Conservation (phyloP, 495 filamentous ascomycete species). For the Bombardia bombarda region DNA sequence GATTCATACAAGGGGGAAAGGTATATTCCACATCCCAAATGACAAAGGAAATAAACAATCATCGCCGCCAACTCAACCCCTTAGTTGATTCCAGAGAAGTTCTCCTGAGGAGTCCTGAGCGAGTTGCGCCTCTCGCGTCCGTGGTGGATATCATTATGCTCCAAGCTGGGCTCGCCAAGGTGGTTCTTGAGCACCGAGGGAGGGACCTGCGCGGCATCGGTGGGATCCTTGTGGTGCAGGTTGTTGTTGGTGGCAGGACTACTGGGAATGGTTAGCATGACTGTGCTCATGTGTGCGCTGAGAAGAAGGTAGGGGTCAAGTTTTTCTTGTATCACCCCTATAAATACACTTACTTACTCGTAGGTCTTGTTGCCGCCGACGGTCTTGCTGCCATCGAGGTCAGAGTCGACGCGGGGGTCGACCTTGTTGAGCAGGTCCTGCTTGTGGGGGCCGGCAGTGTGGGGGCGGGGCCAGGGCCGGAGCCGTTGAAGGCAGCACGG, state of each 20-base stretch:
- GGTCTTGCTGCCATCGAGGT: constrained; percentile 39
- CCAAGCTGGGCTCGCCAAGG: constrained; percentile 29
- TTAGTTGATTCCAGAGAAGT: constrained; percentile 26
- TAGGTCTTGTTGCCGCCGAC: constrained; percentile 37
- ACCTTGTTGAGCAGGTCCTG: constrained; percentile 45
- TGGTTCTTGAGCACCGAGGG: constrained; percentile 33
- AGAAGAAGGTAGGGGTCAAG: no score
- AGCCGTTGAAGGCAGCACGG: constrained; percentile 13
- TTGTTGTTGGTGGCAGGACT: neutral
- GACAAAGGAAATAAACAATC: no score
- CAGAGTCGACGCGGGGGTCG: constrained; percentile 47
- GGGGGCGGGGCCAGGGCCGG: constrained; percentile 33
- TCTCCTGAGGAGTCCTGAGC: constrained; percentile 30
- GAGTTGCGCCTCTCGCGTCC: constrained; percentile 31
- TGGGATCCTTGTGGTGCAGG: constrained; percentile 25
- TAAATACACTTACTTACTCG: constrained; percentile 37
- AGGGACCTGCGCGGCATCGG: constrained; percentile 40
- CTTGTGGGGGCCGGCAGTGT: constrained; percentile 45
- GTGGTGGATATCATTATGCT: constrained; percentile 28
- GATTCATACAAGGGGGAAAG: no score
- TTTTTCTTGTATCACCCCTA: neutral
- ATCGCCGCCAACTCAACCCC: no score
- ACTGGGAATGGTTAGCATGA: neutral
- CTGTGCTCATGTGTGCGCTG: neutral
- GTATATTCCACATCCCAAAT: no score